These are phyloP conservation scores for Phytophthora palmivora DNA, from an alignment of 352 stramenopile species.

Conservation along the genomic window DNA sequence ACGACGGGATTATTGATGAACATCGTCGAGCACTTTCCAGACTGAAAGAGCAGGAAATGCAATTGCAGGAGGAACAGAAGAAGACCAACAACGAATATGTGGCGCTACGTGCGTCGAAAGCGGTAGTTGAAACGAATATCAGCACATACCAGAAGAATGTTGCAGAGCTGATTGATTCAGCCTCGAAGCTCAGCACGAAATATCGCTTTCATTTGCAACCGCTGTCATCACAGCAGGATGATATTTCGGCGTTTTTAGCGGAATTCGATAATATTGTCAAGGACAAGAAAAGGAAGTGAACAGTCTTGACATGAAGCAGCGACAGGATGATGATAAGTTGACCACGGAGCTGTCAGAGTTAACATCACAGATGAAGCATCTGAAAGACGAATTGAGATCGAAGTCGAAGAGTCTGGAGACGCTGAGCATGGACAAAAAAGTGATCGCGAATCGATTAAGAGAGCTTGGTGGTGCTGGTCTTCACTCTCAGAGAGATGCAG, in stretches of 20 bases:
- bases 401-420: slow-evolving; percentile 52
- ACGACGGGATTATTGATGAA: slow-evolving; percentile 59
- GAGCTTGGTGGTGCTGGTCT: slow-evolving; percentile 42
- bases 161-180: slow-evolving; percentile 54
- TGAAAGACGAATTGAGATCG: slow-evolving; percentile 50
- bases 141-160: slow-evolving; percentile 46
- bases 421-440: slow-evolving; percentile 53
- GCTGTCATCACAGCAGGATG: slow-evolving; percentile 57
- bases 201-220: slow-evolving; percentile 66
- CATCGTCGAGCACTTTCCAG: slow-evolving; percentile 41
- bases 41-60: slow-evolving; percentile 44
- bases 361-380: slow-evolving; percentile 57
- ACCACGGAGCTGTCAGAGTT: slow-evolving; percentile 57
- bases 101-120: slow-evolving; percentile 45
- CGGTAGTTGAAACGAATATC: slow-evolving; percentile 63
- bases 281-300: slow-evolving; percentile 52
- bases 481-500: slow-evolving; percentile 58
- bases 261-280: slow-evolving; percentile 57
- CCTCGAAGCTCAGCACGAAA: slow-evolving; percentile 51
- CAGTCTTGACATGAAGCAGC: slow-evolving; percentile 45
- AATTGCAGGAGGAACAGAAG: slow-evolving; percentile 39
- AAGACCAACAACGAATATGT: slow-evolving; percentile 43
- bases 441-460: slow-evolving; percentile 47
- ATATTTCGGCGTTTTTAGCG: slow-evolving; percentile 56
- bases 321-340: slow-evolving; percentile 52